phyloP scores from a whole-genome alignment of 805 yeast genomes.

The Candida patagonica region DNA sequence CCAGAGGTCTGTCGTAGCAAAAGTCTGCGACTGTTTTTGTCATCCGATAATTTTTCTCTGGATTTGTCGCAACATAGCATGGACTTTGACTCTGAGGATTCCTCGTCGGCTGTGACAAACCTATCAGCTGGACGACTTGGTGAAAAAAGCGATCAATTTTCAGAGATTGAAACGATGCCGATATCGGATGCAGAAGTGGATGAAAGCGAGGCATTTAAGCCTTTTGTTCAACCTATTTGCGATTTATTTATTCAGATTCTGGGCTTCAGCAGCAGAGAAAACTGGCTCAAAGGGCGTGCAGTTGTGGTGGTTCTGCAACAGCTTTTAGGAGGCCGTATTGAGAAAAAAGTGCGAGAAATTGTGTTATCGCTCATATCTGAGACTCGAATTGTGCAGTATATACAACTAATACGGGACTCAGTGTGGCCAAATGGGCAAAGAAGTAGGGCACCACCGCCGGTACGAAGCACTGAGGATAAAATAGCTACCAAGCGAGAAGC shows the following conservation, averaged over 20 bases:
- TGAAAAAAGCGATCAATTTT: neutral
- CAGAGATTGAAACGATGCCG: neutral
- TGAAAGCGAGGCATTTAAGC: constrained; percentile 21
- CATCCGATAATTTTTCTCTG: constrained; percentile 51
- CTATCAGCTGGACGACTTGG: neutral
- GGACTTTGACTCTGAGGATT: constrained; percentile 1
- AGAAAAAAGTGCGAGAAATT: constrained; percentile 42
- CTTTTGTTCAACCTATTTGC: constrained; percentile 74
- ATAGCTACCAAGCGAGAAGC: constrained; percentile 51
- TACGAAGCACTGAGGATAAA: constrained; percentile 45
- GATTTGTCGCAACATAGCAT: constrained; percentile 11
- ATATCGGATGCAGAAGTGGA: constrained; percentile 5
- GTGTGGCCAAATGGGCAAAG: constrained; percentile 46
- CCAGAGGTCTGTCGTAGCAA: constrained; percentile 67
- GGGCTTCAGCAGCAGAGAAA: constrained; percentile 50
- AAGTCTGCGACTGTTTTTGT: constrained; percentile 65
- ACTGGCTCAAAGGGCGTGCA: constrained; percentile 83
- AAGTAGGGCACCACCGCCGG: constrained; percentile 23
- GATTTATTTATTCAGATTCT: constrained; percentile 66
- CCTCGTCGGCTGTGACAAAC: neutral
- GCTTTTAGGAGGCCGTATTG: constrained; percentile 79
- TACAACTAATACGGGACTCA: constrained; percentile 21
- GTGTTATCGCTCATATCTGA: constrained; percentile 27
- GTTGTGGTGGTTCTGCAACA: constrained; percentile 75
- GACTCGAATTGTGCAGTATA: constrained; percentile 12